A percentile compares a stretch with the other conserved stretches of the same genome.
phyloP scores from a whole-genome alignment of 1,284 basidiomycete species.

The Stygiomarasmius scandens region DNA sequence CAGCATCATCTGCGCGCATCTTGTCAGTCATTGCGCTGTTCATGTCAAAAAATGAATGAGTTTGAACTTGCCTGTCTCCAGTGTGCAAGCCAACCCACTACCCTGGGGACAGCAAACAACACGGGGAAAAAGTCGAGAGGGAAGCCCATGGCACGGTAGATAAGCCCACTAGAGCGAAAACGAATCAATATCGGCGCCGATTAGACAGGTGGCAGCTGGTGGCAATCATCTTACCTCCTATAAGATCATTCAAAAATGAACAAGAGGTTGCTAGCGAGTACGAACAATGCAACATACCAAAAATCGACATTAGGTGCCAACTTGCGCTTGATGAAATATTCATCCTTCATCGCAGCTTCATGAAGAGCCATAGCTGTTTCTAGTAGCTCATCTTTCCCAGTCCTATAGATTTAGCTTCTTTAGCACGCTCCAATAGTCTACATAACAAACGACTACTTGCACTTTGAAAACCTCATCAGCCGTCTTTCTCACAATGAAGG shows the following conservation, averaged over 20 bases:
- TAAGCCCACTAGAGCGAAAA: slow-evolving; percentile 63
- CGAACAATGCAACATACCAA: slow-evolving; percentile 52
- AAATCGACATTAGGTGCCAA: slow-evolving; percentile 85
- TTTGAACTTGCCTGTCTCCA: slow-evolving; percentile 69
- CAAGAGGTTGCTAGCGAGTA: slow-evolving; percentile 10
- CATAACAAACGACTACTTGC: slow-evolving; percentile 41
- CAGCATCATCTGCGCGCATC: slow-evolving; percentile 73
- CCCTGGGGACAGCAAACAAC: slow-evolving; percentile 85
- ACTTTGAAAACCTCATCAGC: slow-evolving; percentile 87
- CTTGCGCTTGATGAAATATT: slow-evolving; percentile 79
- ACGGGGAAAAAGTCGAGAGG: slow-evolving; percentile 91
- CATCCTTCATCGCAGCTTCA: slow-evolving; percentile 85
- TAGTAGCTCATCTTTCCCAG: slow-evolving; percentile 79
- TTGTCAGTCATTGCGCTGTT: background rate
- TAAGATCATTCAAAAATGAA: slow-evolving; percentile 13
- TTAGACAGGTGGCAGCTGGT: background rate
- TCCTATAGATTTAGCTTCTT: slow-evolving; percentile 43
- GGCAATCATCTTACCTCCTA: slow-evolving; percentile 51
- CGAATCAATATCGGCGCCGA: slow-evolving; percentile 1
- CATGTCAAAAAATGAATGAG: background rate
- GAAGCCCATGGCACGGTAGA: slow-evolving; percentile 89
- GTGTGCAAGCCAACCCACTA: slow-evolving; percentile 88
- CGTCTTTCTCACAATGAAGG: slow-evolving; percentile 84
- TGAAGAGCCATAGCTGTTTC: slow-evolving; percentile 88
- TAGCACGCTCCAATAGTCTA: background rate